phyloP scores from a whole-genome alignment of 2,329 filamentous ascomycete genomes.

The Pseudocercospora ulei region DNA sequence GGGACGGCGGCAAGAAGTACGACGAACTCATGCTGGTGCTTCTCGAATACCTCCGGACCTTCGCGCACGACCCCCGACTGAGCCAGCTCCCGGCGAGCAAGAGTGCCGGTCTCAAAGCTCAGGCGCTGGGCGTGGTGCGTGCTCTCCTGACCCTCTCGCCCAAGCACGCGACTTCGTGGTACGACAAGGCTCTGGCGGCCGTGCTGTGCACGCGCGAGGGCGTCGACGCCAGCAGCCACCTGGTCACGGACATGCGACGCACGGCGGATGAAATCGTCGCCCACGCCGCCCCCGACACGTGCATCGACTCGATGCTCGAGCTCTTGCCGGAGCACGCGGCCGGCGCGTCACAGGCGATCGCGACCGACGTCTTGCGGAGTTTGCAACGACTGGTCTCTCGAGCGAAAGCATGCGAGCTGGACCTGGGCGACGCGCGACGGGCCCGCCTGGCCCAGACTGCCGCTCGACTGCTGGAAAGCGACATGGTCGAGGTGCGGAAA shows the following conservation, averaged over 20 bases:
- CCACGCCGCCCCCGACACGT: conserved; percentile 50
- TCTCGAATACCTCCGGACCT: conserved; percentile 59
- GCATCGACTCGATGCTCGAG: conserved; percentile 35
- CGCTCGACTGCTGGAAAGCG: conserved; percentile 24
- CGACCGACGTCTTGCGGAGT: conserved; percentile 52
- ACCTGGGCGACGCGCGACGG: conserved; percentile 22
- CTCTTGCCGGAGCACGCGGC: conserved; percentile 32
- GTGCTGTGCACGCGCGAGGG: conserved; percentile 55
- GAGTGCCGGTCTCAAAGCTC: conserved; percentile 54
- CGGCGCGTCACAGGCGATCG: conserved; percentile 39
- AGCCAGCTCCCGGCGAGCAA: conserved; percentile 32
- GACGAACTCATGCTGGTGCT: conserved; percentile 57
- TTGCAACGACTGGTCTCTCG: conserved; percentile 51
- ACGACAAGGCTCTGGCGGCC: conserved; percentile 57
- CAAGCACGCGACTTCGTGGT: conserved; percentile 56
- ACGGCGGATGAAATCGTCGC: conserved; percentile 61
- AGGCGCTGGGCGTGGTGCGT: conserved; percentile 64
- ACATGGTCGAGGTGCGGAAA: conserved; percentile 42
- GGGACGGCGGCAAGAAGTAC: conserved; percentile 60
- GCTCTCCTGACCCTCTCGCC: conserved; percentile 60
- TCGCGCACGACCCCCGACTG: conserved; percentile 38
- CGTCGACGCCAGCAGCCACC: conserved; percentile 56
- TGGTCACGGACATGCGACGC: conserved; percentile 63
- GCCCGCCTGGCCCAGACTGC: conserved; percentile 25
- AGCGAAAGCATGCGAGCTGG: conserved; percentile 15